Percentiles rank a stretch among this genome's conserved stretches.
Evolutionary conservation across 2,329 filamentous ascomycete genomes (phyloP).

Genomic region (Lomentospora prolificans): DNA sequence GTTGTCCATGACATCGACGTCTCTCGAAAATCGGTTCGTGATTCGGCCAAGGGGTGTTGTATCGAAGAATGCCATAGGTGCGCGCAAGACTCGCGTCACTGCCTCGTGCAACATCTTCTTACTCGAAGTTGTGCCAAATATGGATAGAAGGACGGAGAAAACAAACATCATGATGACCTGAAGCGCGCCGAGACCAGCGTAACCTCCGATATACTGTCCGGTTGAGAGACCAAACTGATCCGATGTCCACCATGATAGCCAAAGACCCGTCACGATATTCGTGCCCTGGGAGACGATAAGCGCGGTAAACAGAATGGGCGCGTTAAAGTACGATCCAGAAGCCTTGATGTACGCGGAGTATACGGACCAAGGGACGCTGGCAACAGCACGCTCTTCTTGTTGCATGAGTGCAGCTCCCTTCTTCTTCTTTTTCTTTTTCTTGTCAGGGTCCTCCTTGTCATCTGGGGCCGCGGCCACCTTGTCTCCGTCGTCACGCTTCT

Average conservation of each 20-base stretch:
- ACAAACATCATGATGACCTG: slow-evolving; percentile 70
- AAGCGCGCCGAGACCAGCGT: slow-evolving; percentile 58
- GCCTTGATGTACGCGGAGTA: slow-evolving; percentile 70
- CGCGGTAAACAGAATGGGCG: slow-evolving; percentile 50
- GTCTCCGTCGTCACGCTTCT: slow-evolving; percentile 44
- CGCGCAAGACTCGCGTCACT: slow-evolving; percentile 63
- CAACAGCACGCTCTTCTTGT: slow-evolving; percentile 56
- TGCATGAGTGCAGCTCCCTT: slow-evolving; percentile 62
- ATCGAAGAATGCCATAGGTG: slow-evolving; percentile 88
- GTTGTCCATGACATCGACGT: slow-evolving; percentile 96
- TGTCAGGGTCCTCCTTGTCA: slow-evolving; percentile 36
- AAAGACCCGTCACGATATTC: slow-evolving; percentile 81
- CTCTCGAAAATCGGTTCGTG: slow-evolving; percentile 90
- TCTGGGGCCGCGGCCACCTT: slow-evolving; percentile 16
- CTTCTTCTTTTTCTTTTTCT: slow-evolving; percentile 47
- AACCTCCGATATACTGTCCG: slow-evolving; percentile 63
- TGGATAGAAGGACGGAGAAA: slow-evolving; percentile 70
- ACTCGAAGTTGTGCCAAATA: slow-evolving; percentile 71
- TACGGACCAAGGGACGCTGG: slow-evolving; percentile 70
- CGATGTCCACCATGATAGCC: slow-evolving; percentile 91
- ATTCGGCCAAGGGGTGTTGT: slow-evolving; percentile 92
- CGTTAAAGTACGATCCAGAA: slow-evolving; percentile 61
- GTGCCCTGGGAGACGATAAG: slow-evolving; percentile 67
- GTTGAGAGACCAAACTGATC: slow-evolving; percentile 58
- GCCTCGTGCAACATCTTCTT: slow-evolving; percentile 74